Percentiles rank a stretch among this genome's conserved stretches.
These are phyloP conservation scores for Puccinia sorghi DNA, from an alignment of 1,284 basidiomycete species.

Conservation along the genomic window DNA sequence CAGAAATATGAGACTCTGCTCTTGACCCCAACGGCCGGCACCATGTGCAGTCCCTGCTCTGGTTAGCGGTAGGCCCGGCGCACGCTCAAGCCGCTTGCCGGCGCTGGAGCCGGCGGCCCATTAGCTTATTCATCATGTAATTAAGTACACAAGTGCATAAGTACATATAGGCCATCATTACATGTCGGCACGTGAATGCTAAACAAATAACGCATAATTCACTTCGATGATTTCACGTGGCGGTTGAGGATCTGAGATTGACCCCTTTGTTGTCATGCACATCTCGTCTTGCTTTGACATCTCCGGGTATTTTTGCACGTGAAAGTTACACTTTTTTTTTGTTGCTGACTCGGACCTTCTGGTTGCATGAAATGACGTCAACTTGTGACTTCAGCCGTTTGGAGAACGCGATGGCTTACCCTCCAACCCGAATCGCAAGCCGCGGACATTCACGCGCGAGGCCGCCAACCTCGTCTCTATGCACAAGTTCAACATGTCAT, in stretches of 20 bases:
- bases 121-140: too few relatives aligned
- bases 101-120: too few relatives aligned
- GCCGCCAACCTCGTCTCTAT: constrained; percentile 46
- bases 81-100: too few relatives aligned
- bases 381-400: constrained; percentile 28
- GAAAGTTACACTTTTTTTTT: neutral
- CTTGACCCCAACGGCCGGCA: too few relatives aligned
- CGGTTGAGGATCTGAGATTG: neutral
- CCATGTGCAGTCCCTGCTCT: too few relatives aligned
- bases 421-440: constrained; percentile 39
- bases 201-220: too few relatives aligned
- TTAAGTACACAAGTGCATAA: too few relatives aligned
- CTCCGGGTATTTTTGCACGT: neutral
- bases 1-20: too few relatives aligned
- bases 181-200: too few relatives aligned
- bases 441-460: constrained; percentile 46
- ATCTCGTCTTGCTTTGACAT: neutral
- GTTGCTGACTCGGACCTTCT: neutral
- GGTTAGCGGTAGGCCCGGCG: too few relatives aligned
- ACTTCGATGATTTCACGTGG: neutral
- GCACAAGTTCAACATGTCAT: constrained; percentile 42
- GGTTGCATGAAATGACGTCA: neutral
- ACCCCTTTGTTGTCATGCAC: neutral
- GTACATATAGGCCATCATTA: too few relatives aligned
- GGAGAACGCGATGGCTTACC: constrained; percentile 47